Conservation (phyloP, 768 basidiomycete species). For the Suillus plorans region DNA sequence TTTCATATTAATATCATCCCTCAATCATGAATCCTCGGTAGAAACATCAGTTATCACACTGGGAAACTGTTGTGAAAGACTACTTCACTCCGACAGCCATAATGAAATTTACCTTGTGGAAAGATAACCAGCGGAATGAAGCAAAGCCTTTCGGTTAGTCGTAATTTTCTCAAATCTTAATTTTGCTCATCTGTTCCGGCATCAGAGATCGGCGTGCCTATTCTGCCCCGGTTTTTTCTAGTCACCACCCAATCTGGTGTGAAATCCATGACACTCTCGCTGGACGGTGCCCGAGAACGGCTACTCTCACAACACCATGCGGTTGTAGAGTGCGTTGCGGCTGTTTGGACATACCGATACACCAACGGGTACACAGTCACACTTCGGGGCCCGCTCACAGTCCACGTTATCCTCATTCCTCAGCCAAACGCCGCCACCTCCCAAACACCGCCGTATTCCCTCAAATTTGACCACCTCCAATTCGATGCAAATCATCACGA, state of each 20-base stretch:
- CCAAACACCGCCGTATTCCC: conserved; percentile 28
- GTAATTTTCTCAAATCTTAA: conserved; percentile 10
- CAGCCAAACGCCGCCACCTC: conserved; percentile 15
- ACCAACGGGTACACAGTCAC: conserved; percentile 77
- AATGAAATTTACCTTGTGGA: conserved; percentile 86
- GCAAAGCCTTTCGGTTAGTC: conserved; percentile 77
- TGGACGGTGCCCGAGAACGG: conserved; percentile 78
- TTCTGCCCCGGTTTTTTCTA: conserved; percentile 81
- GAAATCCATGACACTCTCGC: conserved; percentile 74
- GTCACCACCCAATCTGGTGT: conserved; percentile 85
- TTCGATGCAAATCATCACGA: conserved; percentile 76
- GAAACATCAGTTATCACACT: conserved; percentile 67
- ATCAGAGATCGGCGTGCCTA: conserved; percentile 76
- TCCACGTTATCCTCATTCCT: conserved; percentile 49
- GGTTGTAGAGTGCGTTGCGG: conserved; percentile 68
- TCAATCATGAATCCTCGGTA: conserved; percentile 24
- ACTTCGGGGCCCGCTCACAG: conserved; percentile 71
- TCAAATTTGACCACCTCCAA: conserved; percentile 72
- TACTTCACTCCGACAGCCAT: conserved; percentile 71
- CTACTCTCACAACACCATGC: conserved; percentile 43
- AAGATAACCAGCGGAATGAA: conserved; percentile 74
- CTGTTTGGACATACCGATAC: conserved; percentile 83
- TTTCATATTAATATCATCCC: conserved; percentile 8
- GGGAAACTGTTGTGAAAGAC: conserved; percentile 62
- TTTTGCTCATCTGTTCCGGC: conserved; percentile 14